Evolutionary conservation across 208 protist genomes (phyloP).

Genomic region (Leishmania martiniquensis): DNA sequence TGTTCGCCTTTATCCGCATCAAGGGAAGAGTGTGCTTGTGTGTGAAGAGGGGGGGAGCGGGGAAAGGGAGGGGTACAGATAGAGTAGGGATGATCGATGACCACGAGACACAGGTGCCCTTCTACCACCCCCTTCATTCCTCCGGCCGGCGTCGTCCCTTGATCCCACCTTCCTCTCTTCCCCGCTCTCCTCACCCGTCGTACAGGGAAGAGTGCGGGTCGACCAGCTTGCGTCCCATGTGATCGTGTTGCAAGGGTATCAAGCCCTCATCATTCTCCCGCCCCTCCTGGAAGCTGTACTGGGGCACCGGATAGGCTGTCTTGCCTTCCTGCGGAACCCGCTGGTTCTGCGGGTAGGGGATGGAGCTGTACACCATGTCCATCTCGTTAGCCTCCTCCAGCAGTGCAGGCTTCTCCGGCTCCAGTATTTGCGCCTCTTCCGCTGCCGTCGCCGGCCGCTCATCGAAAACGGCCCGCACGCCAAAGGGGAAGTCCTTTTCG

Average conservation of each 20-base stretch:
- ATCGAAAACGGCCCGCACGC: slow-evolving; percentile 85
- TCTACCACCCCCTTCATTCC: background rate
- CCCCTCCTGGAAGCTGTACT: slow-evolving; percentile 76
- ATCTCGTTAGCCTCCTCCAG: slow-evolving; percentile 85
- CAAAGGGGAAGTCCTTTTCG: slow-evolving; percentile 86
- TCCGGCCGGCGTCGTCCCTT: background rate
- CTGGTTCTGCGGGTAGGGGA: slow-evolving; percentile 64
- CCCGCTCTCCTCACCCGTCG: slow-evolving; percentile 7
- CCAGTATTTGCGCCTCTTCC: slow-evolving; percentile 44
- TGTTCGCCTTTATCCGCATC: no score
- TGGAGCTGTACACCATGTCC: slow-evolving; percentile 77
- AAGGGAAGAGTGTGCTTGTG: background rate
- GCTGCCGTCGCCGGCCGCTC: slow-evolving; percentile 64
- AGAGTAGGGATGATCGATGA: background rate
- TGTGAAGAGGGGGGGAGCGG: background rate
- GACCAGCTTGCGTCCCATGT: slow-evolving; percentile 36
- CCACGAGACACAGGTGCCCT: background rate
- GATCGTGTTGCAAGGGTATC: slow-evolving; percentile 50
- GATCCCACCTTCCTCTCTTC: background rate
- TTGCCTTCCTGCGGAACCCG: slow-evolving; percentile 31
- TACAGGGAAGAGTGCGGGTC: slow-evolving; percentile 32
- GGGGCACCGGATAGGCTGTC: slow-evolving; percentile 66
- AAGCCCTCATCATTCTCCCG: slow-evolving; percentile 68
- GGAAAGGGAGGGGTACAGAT: background rate
- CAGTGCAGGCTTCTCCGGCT: slow-evolving; percentile 58